A percentile compares a stretch with the other conserved stretches of the same genome.
Evolutionary conservation across 2,329 filamentous ascomycete species (phyloP).

Genomic region (Biscogniauxia mediterranea): DNA sequence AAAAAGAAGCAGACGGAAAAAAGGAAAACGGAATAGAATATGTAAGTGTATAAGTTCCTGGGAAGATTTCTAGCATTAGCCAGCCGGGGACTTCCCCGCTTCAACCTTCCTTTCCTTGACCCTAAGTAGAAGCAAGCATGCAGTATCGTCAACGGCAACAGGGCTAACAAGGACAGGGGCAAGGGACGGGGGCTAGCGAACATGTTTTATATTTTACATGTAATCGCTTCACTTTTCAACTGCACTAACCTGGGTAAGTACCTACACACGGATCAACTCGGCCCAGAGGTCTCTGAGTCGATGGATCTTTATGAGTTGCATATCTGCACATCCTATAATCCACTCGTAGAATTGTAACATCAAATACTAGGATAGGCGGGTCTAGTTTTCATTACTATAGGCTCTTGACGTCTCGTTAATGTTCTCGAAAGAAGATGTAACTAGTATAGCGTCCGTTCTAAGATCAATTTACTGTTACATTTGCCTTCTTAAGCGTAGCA

Average conservation of each 20-base stretch:
- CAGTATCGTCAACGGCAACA: not conserved
- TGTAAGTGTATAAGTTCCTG: not conserved
- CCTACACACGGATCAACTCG: not conserved
- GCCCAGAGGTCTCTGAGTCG: not conserved
- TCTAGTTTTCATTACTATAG: too few relatives aligned
- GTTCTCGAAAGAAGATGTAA: too few relatives aligned
- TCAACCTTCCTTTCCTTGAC: not conserved
- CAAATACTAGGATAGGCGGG: too few relatives aligned
- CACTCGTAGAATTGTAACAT: too few relatives aligned
- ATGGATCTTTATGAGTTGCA: not conserved
- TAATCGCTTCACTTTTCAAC: not conserved
- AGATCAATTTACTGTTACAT: too few relatives aligned
- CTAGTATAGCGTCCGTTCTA: too few relatives aligned
- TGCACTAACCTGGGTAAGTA: not conserved
- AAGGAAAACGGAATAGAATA: not conserved
- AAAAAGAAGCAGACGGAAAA: not conserved
- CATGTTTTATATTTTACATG: not conserved
- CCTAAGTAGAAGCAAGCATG: not conserved
- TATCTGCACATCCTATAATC: not conserved
- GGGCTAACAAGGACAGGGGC: not conserved
- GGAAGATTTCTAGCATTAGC: not conserved
- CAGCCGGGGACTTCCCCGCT: not conserved
- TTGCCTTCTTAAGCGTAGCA: too few relatives aligned
- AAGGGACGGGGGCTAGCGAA: not conserved
- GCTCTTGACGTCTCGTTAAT: too few relatives aligned